phyloP scores from a whole-genome alignment of 176 grass and related monocot species.

The Eragrostis curvula region DNA sequence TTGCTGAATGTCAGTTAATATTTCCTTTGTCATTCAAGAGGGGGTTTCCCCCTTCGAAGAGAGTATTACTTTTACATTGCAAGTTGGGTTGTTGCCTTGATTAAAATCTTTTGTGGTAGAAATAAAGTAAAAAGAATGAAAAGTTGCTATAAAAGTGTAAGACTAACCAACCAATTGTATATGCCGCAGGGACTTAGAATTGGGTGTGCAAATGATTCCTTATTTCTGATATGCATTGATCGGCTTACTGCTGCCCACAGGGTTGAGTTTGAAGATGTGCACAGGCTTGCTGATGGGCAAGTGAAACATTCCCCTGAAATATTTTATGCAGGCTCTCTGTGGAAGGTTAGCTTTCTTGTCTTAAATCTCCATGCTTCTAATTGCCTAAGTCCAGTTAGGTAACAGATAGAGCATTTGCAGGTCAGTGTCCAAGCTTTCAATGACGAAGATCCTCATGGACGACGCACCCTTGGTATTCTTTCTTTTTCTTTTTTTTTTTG shows the following conservation, averaged over 20 bases:
- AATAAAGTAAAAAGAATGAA: not conserved
- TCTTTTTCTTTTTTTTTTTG: too few species aligned
- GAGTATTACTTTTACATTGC: not conserved
- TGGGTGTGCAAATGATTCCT: constrained; percentile 3
- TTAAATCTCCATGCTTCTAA: constrained; percentile 28
- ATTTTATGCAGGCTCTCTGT: constrained; percentile 93
- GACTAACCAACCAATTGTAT: constrained; percentile 14
- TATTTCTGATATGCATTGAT: constrained; percentile 39
- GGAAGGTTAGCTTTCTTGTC: constrained; percentile 73
- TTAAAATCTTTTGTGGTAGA: not conserved
- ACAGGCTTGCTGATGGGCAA: constrained; percentile 85
- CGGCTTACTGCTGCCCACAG: constrained; percentile 52
- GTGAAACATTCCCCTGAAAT: constrained; percentile 97
- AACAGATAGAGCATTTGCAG: constrained; percentile 46
- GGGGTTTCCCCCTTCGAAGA: not conserved
- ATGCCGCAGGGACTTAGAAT: constrained; percentile 13
- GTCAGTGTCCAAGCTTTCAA: constrained; percentile 99
- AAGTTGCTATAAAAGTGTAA: not conserved
- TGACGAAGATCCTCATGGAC: constrained; percentile 97
- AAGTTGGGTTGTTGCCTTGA: not conserved
- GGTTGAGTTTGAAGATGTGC: constrained; percentile 93
- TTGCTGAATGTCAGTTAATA: constrained; percentile 14
- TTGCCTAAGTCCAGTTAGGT: constrained; percentile 12
- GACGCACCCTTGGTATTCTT: constrained; percentile 90
- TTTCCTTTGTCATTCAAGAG: not conserved